Conservation (phyloP, 345 rosid genomes). For the Populus ilicifolia region DNA sequence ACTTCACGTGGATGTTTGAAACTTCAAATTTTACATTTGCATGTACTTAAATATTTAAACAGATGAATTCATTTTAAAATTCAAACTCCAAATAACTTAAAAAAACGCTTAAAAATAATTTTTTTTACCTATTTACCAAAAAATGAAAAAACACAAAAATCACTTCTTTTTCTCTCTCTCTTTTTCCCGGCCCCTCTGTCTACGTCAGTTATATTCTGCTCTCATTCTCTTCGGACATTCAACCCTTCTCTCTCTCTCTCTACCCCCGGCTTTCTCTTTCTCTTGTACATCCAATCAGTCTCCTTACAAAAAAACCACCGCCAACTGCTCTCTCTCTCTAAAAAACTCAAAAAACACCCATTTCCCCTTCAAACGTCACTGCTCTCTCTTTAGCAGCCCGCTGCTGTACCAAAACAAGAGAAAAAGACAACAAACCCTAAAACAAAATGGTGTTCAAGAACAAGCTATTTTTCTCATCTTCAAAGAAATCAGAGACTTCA, state of each 20-base stretch:
- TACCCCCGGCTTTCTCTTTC: neutral
- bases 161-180: too few species aligned
- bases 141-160: neutral
- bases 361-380: neutral
- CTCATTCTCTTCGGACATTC: neutral
- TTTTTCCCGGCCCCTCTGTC: neutral
- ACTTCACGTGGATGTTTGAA: too few species aligned
- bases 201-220: constrained; percentile 5
- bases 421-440: neutral
- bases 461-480: constrained; percentile 76
- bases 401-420: constrained; percentile 13
- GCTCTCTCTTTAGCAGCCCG: constrained; percentile 15
- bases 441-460: constrained; percentile 84
- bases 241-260: neutral
- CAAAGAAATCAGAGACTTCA: constrained; percentile 83
- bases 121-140: neutral
- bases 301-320: neutral
- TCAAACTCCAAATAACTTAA: too few species aligned
- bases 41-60: too few species aligned
- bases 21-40: too few species aligned
- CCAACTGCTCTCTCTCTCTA: neutral
- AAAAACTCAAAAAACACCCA: neutral
- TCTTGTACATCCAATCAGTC: neutral
- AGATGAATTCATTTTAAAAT: too few species aligned
- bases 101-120: too few species aligned